phyloP scores from a whole-genome alignment of 257 asterid species.

The Scutellaria galericulata region DNA sequence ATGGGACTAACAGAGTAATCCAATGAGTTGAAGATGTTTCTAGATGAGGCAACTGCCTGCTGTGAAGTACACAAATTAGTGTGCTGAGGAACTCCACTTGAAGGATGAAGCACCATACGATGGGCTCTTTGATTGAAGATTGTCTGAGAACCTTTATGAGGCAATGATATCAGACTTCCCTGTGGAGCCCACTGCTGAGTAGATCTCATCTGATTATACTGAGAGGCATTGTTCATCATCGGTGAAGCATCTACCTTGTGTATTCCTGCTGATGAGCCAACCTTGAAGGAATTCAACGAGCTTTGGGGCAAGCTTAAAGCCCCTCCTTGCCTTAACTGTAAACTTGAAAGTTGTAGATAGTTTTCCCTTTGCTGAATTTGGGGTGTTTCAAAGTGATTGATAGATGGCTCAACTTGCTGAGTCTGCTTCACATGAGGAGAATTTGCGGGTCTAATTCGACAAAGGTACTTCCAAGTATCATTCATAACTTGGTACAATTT shows the following conservation, averaged over 20 bases:
- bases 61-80: slow-evolving; percentile 31
- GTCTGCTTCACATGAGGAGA: slow-evolving; percentile 17
- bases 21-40: slow-evolving; percentile 32
- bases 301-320: slow-evolving; percentile 19
- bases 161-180: slow-evolving; percentile 25
- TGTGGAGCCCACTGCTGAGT: slow-evolving; percentile 34
- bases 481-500: slow-evolving; percentile 26
- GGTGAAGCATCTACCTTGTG: slow-evolving; percentile 29
- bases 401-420: slow-evolving; percentile 39
- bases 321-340: slow-evolving; percentile 38
- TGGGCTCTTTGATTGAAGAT: slow-evolving; percentile 35
- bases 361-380: slow-evolving; percentile 40
- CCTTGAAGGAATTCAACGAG: slow-evolving; percentile 31
- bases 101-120: slow-evolving; percentile 35
- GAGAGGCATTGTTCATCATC: slow-evolving; percentile 9
- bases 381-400: slow-evolving; percentile 26
- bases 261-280: slow-evolving; percentile 38
- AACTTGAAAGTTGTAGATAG: slow-evolving; percentile 27
- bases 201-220: slow-evolving; percentile 32
- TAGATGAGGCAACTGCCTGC: slow-evolving; percentile 23
- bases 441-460: slow-evolving; percentile 1
- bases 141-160: slow-evolving; percentile 28
- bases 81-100: slow-evolving; percentile 29
- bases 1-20: slow-evolving; percentile 33
- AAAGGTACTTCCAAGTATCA: neutral